Evolutionary conservation across 1,139 yeast species (phyloP).

Genomic region (Hansenula sp.): DNA sequence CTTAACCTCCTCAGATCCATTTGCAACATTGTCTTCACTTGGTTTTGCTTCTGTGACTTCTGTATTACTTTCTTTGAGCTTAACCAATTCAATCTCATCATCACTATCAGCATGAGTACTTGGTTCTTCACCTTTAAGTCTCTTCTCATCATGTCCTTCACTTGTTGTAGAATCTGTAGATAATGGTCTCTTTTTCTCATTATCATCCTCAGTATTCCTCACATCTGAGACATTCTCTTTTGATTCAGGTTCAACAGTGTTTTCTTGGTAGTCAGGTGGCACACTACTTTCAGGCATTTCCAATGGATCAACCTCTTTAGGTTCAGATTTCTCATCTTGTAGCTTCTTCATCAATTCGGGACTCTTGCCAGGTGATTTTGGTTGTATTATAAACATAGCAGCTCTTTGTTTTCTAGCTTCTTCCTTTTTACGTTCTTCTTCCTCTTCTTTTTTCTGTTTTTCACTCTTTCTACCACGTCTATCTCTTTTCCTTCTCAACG

Average conservation of each 20-base stretch:
- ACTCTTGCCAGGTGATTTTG: background rate
- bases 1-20: background rate
- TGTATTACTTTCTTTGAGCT: background rate
- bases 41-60: background rate
- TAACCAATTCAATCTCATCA: background rate
- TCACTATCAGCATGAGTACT: slow-evolving; percentile 4
- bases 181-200: slow-evolving; percentile 2
- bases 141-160: background rate
- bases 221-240: background rate
- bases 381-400: slow-evolving; percentile 3
- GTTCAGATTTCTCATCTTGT: background rate
- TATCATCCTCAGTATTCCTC: slow-evolving; percentile 2
- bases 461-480: slow-evolving; percentile 25
- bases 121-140: background rate
- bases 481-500: slow-evolving; percentile 29
- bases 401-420: slow-evolving; percentile 12
- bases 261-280: background rate
- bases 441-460: slow-evolving; percentile 21
- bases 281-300: background rate
- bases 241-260: background rate
- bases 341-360: slow-evolving; percentile 8
- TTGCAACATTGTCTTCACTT: background rate
- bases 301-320: background rate
- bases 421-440: slow-evolving; percentile 18
- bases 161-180: background rate